Base-by-base conservation (phyloP, 163 green algal genomes). In the Scenedesmus sp. region DNA sequence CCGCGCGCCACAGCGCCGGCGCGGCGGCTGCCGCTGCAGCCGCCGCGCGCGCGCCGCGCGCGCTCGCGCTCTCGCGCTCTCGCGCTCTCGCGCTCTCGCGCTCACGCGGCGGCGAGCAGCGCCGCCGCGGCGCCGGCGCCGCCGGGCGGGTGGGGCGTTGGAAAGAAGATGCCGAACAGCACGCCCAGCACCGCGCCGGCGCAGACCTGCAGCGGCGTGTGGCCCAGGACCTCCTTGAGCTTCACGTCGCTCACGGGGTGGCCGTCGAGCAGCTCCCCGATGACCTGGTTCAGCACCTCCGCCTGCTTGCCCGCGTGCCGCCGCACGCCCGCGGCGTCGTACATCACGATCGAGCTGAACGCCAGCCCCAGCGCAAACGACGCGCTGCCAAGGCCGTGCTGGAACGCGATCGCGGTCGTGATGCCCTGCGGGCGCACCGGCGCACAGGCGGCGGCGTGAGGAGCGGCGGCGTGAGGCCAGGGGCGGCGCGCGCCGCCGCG, bases 311-410 rank as follows among this genome's bases (percentile, higher is more conserved):
- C 93, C 85, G 92, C 94, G 77, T 98, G 94, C 45, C 90, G 83
- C 42, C 94, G 79, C 51, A 98, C 92, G 22, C 93, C 93, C 60
- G 95, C 94, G 1, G 94, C 94, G 82, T 98, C 94, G 76, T 98
- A 98, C 94, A 97, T 98, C 22, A 97, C 93, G 44, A 98, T 96
- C 18, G 93, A 73, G 57, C 84, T 95, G 86, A 98, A 97, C 36
- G 85, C 91, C 5, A 95, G 69, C 22, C 76, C 82, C 18, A 96
- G 77, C 0, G 94, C 90, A 82, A 98, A 98, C 3, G 97, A 64
- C 2, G 89, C 79, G 76, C 85, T 93, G 58, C 84, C 85, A 42
- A 98, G 70, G 17, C 94, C 94, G 54, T 96, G 87, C 66, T 90
- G 81, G 63, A 96, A 83, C 1, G 87, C 94, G 4, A 97, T 83